A percentile compares a stretch with the other conserved stretches of the same genome.
Conservation (phyloP, 2,329 filamentous ascomycete species). For the Exophiala oligosperma region DNA sequence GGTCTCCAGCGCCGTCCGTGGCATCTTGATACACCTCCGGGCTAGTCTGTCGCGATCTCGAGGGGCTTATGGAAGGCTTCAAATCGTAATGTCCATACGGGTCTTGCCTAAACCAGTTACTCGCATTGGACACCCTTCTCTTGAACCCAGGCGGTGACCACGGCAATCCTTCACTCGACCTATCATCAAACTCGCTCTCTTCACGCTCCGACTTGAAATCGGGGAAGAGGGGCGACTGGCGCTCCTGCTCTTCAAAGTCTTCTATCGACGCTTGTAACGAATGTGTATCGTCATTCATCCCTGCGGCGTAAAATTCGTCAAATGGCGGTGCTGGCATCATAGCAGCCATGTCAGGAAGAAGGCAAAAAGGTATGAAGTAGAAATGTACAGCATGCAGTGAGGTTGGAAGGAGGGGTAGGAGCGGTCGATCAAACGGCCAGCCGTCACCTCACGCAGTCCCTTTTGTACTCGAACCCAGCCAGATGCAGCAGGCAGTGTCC, state of each 20-base stretch:
- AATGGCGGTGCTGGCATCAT: slow-evolving; percentile 43
- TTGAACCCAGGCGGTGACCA: slow-evolving; percentile 67
- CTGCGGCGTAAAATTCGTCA: slow-evolving; percentile 54
- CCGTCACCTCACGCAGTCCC: slow-evolving; percentile 2
- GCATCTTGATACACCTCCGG: slow-evolving; percentile 60
- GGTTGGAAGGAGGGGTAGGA: slow-evolving; percentile 17
- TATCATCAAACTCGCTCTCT: slow-evolving; percentile 46
- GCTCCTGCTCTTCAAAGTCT: slow-evolving; percentile 60
- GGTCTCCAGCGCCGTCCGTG: slow-evolving; percentile 50
- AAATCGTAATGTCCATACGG: slow-evolving; percentile 48
- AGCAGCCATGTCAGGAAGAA: slow-evolving; percentile 31
- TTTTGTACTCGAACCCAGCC: neutral
- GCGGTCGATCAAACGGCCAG: slow-evolving; percentile 20
- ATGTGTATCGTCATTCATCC: slow-evolving; percentile 36
- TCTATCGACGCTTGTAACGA: slow-evolving; percentile 62
- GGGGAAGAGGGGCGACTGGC: slow-evolving; percentile 54
- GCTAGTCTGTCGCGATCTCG: slow-evolving; percentile 57
- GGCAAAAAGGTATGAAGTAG: neutral
- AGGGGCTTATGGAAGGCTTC: slow-evolving; percentile 48
- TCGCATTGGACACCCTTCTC: slow-evolving; percentile 46
- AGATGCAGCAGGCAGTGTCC: slow-evolving; percentile 24
- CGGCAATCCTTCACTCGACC: slow-evolving; percentile 45
- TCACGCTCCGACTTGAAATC: slow-evolving; percentile 58
- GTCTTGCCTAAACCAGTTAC: slow-evolving; percentile 55
- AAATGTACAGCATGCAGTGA: slow-evolving; percentile 12